phyloP scores from a whole-genome alignment of 805 yeast species.

The Saccharomycopsis synnaedendra region DNA sequence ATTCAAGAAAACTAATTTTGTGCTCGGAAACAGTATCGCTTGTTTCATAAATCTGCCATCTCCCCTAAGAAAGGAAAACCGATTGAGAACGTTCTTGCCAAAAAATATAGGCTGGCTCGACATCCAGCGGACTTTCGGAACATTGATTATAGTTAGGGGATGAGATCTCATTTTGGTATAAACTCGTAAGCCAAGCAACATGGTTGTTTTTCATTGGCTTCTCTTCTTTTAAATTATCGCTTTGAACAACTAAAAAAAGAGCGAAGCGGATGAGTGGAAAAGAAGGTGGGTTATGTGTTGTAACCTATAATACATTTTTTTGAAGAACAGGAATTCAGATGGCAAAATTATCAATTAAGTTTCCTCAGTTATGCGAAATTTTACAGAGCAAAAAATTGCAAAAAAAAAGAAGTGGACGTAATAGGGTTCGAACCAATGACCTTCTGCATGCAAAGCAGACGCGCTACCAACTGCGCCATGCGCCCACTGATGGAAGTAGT shows the following conservation, averaged over 20 bases:
- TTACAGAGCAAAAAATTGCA: background rate
- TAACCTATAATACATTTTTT: no score
- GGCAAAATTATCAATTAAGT: no score
- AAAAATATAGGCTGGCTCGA: background rate
- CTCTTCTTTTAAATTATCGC: no score
- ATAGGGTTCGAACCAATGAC: background rate
- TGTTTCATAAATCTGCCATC: slow-evolving; percentile 34
- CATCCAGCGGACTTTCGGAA: no score
- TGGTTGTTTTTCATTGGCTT: no score
- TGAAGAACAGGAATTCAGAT: no score
- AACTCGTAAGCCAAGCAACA: no score
- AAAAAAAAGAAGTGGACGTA: background rate
- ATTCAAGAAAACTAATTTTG: slow-evolving; percentile 29
- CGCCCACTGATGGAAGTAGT: background rate
- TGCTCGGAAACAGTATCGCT: slow-evolving; percentile 30
- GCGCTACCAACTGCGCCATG: background rate
- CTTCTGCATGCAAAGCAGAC: background rate
- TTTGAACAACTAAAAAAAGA: no score
- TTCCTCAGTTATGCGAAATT: background rate
- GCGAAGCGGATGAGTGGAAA: no score
- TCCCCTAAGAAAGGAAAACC: slow-evolving; percentile 44
- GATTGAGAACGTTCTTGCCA: slow-evolving; percentile 30
- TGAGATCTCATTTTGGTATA: no score
- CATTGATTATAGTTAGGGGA: no score
- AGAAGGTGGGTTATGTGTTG: no score